Evolutionary conservation across 139 green algal genomes (phyloP), one percentile per base, ranked within the genome.

Genomic region (Chlorella ohadii): DNA sequence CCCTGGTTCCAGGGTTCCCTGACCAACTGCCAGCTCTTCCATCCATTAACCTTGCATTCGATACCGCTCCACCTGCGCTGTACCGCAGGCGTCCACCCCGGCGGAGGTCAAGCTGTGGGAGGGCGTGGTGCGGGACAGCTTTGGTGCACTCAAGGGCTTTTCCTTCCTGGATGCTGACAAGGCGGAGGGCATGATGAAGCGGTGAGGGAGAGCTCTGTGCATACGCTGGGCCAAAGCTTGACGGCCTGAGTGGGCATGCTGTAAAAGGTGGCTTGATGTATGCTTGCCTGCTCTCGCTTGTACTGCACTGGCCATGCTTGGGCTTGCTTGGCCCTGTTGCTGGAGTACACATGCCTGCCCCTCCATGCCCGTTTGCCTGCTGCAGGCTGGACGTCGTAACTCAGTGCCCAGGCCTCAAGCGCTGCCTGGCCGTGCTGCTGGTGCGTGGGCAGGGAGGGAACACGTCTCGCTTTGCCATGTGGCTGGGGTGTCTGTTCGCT

Each of bases 301-400:
- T n/a, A n/a, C n/a, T n/a, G n/a, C n/a, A n/a, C n/a, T n/a, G n/a
- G 44, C 44, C 44, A 51, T 51, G 44, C 44, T 9, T 16, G 44
- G 44, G 44, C 7, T n/a, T 28, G 34, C 13, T 13, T n/a, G 17
- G 34, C 5, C 4, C 12, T 19, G 15, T 23, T n/a, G 13, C 25
- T 39, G 66, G 19, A 13, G 13, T 15, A 20, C 67, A 47, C 5
- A 6, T 41, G 44, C 11, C 16, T 2, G 22, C 9, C 47, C 20
- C n/a, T 3, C 13, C 25, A 9, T 31, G 77, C 39, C 65, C 33
- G 2, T 59, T 17, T 16, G 33, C 44, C 38, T 11, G 23, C 59
- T 11, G 65, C 76, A 70, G 70, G 59, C 79, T 87, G 25, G 84
- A 88, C 33, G 27, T 88, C 5, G 44, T 84, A 12, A 84, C 76